These are phyloP conservation scores for Candida tropicalis DNA, from an alignment of 1,139 yeast genomes.

Conservation along the genomic window DNA sequence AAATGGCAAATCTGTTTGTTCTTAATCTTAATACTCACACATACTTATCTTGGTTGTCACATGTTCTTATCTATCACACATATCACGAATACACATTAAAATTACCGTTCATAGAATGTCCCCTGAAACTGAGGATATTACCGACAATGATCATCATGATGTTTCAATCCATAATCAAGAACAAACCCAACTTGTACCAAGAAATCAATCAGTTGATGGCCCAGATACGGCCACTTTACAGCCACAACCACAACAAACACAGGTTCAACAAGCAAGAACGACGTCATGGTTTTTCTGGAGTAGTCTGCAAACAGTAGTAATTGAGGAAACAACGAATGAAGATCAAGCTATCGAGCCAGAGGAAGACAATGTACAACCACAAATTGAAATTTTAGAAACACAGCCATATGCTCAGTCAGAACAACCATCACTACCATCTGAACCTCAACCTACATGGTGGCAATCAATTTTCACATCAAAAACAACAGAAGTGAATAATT, in stretches of 20 bases:
- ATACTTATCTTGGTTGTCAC: too few species aligned
- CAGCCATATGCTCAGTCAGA: neutral
- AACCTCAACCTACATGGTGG: too few species aligned
- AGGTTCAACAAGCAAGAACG: neutral
- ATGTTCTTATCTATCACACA: too few species aligned
- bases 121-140: too few species aligned
- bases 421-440: neutral
- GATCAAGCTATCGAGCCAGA: neutral
- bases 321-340: neutral
- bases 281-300: constrained; percentile 7
- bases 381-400: constrained; percentile 1
- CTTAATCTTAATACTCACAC: too few species aligned
- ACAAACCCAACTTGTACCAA: neutral
- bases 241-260: neutral
- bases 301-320: neutral
- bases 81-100: too few species aligned
- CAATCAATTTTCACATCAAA: neutral
- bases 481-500: neutral
- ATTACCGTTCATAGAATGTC: too few species aligned
- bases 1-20: too few species aligned
- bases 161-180: neutral
- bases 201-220: neutral
- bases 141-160: too few species aligned
- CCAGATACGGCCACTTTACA: too few species aligned
- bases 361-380: neutral